A percentile compares a stretch with the other conserved stretches of the same genome.
phyloP scores from a whole-genome alignment of 352 stramenopile species.

The Stramenopiles sp. region DNA sequence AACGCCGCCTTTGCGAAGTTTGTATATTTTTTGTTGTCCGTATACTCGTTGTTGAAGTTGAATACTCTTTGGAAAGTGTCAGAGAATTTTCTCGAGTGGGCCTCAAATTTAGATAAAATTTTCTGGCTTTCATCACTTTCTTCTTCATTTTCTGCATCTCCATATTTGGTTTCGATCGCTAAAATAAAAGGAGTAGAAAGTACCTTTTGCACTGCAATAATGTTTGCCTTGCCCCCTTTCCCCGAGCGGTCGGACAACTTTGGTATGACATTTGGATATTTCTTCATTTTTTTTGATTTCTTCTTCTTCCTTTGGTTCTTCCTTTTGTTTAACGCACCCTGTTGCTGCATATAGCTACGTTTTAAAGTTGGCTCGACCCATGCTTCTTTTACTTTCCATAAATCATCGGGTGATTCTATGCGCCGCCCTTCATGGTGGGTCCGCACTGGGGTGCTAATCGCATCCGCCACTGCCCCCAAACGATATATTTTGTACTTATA shows the following conservation, averaged over 20 bases:
- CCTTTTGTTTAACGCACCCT: not conserved
- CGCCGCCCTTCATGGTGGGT: not conserved
- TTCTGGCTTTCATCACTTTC: not conserved
- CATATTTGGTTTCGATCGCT: not conserved
- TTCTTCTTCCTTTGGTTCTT: not conserved
- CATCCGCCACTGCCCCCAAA: no score
- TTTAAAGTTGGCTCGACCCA: not conserved
- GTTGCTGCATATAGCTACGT: not conserved
- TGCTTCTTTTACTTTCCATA: not conserved
- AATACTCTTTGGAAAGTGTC: not conserved
- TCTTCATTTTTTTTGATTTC: not conserved
- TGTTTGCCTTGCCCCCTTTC: not conserved
- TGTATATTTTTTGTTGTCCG: conserved; percentile 27
- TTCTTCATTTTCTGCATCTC: not conserved
- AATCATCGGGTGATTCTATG: not conserved
- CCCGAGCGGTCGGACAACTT: not conserved
- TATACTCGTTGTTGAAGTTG: not conserved
- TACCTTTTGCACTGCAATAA: not conserved
- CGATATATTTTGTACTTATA: not conserved
- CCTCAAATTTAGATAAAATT: not conserved
- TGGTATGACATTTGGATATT: not conserved
- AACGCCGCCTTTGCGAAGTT: conserved; percentile 54
- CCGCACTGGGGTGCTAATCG: no score
- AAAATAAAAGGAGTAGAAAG: not conserved
- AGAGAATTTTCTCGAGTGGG: not conserved